Base-by-base conservation (phyloP, 2,329 filamentous ascomycete genomes). In the Proliferodiscus dingleyae region DNA sequence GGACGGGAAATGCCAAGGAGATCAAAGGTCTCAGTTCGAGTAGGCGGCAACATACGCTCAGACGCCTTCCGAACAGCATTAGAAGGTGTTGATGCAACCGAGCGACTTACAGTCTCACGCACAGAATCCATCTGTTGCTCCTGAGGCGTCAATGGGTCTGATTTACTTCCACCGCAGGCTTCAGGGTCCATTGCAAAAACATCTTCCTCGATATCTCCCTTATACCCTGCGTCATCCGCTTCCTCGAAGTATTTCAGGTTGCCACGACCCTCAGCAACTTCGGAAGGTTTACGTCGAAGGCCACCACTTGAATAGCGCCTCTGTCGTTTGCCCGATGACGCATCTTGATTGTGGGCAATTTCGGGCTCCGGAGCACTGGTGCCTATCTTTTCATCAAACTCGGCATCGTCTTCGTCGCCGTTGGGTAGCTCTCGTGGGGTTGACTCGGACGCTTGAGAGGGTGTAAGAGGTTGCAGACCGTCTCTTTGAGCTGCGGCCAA, bases 161-260 rank as follows among this genome's bases (percentile, higher is more conserved):
- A 16, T 40, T 40, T 28, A 11, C 29, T 51, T 47, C 9, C 50
- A 30, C 32, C 40, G 11, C 34, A 28, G 21, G 46, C 61, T 34
- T 61, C 61, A 4, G 55, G 74, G 56, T 87, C 83, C 80, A 86
- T 86, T 2, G 75, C 61, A 56, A 87, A 87, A 5, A 86, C 77
- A 40, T 82, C 80, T 52, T 84, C 80, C 59, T 85, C 81, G 51
- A 81, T 80, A 54, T 87, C 84, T 50, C 84, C 85, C 54, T 81
- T 81, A 65, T 91, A 89, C 2, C 81, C 87, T 33, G 82, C 81
- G 60, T 94, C 91, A 18, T 90, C 89, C 22, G 91, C 88, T 56
- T 94, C 87, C 60, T 95, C 89, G 58, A 86, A 90, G 57, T 90
- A 95, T 63, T 95, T 83, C n/a, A 96, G 73, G 52, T 87, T 78